phyloP scores from a whole-genome alignment of 148 eudicot species.

The Camellia sinensis region DNA sequence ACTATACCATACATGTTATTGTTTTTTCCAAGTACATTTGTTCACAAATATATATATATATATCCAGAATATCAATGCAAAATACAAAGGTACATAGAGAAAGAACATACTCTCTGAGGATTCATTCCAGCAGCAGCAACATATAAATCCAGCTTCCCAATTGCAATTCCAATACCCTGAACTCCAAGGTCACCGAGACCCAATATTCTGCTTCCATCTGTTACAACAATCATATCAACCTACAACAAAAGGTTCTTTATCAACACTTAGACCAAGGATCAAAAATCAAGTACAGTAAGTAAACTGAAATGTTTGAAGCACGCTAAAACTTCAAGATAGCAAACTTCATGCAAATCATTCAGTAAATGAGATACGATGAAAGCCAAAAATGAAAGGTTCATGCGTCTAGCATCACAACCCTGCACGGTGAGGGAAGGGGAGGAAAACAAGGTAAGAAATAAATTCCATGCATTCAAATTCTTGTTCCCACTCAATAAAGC shows the following conservation, averaged over 20 bases:
- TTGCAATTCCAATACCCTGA: constrained; percentile 92
- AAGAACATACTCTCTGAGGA: constrained; percentile 80
- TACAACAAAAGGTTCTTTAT: constrained; percentile 28
- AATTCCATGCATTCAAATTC: constrained; percentile 1
- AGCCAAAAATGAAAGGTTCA: constrained; percentile 2
- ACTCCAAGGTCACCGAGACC: constrained; percentile 96
- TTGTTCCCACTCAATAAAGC: constrained; percentile 4
- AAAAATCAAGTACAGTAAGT: neutral
- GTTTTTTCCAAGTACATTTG: neutral
- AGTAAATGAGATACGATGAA: neutral
- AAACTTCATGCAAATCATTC: constrained; percentile 1
- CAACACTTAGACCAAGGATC: constrained; percentile 2
- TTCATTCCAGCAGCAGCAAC: constrained; percentile 99
- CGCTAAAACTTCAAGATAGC: neutral
- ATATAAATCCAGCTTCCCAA: constrained; percentile 90
- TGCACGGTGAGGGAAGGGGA: neutral
- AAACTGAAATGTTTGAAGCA: neutral
- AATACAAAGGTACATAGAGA: neutral
- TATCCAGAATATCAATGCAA: neutral
- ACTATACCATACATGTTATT: no score
- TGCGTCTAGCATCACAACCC: neutral
- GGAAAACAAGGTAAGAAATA: neutral
- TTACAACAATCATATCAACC: constrained; percentile 99
- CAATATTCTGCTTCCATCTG: constrained; percentile 98
- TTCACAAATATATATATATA: neutral